Percentiles rank a stretch among this genome's conserved stretches.
Conservation (phyloP, 768 basidiomycete species). For the Lenzites betulinus region DNA sequence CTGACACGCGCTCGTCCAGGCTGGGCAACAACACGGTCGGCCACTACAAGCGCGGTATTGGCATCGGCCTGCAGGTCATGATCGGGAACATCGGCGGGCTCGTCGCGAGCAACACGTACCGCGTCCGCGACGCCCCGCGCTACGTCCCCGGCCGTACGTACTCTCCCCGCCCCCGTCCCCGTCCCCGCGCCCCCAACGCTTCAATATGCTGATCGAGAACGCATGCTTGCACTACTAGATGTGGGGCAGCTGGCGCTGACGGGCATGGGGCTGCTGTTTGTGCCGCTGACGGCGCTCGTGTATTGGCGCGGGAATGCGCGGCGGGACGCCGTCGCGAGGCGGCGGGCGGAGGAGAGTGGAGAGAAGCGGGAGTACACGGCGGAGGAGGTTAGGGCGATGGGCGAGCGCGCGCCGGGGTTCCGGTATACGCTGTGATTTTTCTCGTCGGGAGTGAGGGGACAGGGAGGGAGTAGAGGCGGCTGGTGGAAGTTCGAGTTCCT, state of each 20-base stretch:
- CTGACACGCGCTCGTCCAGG: neutral
- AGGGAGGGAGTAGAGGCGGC: too few species aligned
- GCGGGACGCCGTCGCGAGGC: slow-evolving; percentile 50
- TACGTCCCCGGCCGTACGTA: slow-evolving; percentile 66
- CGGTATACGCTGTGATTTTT: slow-evolving; percentile 49
- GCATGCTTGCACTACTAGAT: neutral
- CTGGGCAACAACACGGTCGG: slow-evolving; percentile 66
- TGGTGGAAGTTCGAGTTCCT: too few species aligned
- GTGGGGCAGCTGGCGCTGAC: slow-evolving; percentile 46
- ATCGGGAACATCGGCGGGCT: slow-evolving; percentile 68
- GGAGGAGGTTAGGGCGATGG: slow-evolving; percentile 41
- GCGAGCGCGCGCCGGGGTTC: slow-evolving; percentile 64
- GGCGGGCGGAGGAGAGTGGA: slow-evolving; percentile 37
- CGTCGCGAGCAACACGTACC: slow-evolving; percentile 64
- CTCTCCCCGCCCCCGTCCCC: too few species aligned
- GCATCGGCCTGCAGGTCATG: slow-evolving; percentile 68
- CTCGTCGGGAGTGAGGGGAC: too few species aligned
- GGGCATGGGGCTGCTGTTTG: slow-evolving; percentile 56
- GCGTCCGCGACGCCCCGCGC: slow-evolving; percentile 57
- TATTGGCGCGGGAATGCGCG: slow-evolving; percentile 58
- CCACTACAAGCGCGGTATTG: slow-evolving; percentile 69
- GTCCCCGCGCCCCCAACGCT: too few species aligned
- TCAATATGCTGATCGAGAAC: too few species aligned
- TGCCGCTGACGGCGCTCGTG: slow-evolving; percentile 48
- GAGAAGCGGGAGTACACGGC: slow-evolving; percentile 16